Evolutionary conservation across 169 alveolate species (phyloP).

Genomic region (Plasmodium falciparum): DNA sequence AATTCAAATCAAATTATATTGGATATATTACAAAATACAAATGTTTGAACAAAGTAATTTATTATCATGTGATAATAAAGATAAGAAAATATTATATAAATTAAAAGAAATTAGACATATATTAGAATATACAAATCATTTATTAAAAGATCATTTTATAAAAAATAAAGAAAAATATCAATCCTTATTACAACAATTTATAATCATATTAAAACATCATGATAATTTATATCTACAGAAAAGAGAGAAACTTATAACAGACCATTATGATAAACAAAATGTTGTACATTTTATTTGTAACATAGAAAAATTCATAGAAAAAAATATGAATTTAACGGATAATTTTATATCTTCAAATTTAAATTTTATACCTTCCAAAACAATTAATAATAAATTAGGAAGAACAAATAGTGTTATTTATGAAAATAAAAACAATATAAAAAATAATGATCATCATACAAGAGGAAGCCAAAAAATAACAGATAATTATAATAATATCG

Average conservation of each 20-base stretch:
- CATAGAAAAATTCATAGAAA: slow-evolving; percentile 25
- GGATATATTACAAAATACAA: slow-evolving; percentile 20
- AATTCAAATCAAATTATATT: slow-evolving; percentile 33
- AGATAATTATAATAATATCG: background rate
- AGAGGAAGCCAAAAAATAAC: background rate
- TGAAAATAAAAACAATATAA: background rate
- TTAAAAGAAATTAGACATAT: slow-evolving; percentile 30
- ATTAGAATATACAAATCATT: slow-evolving; percentile 23
- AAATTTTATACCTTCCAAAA: no score
- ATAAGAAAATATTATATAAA: slow-evolving; percentile 20
- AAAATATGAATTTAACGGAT: background rate
- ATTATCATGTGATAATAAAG: slow-evolving; percentile 1
- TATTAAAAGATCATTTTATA: slow-evolving; percentile 12
- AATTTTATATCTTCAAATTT: background rate
- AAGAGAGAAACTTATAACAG: slow-evolving; percentile 34
- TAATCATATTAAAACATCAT: slow-evolving; percentile 51
- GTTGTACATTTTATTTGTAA: slow-evolving; percentile 36
- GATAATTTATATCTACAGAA: slow-evolving; percentile 51
- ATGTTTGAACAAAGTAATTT: slow-evolving; percentile 7
- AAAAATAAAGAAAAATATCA: slow-evolving; percentile 24
- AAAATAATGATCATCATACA: background rate
- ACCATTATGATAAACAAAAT: slow-evolving; percentile 18
- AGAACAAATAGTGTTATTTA: background rate
- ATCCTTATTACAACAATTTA: slow-evolving; percentile 41
- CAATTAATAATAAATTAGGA: background rate